Conservation (phyloP, 257 asterid genomes). For the Phtheirospermum japonicum region DNA sequence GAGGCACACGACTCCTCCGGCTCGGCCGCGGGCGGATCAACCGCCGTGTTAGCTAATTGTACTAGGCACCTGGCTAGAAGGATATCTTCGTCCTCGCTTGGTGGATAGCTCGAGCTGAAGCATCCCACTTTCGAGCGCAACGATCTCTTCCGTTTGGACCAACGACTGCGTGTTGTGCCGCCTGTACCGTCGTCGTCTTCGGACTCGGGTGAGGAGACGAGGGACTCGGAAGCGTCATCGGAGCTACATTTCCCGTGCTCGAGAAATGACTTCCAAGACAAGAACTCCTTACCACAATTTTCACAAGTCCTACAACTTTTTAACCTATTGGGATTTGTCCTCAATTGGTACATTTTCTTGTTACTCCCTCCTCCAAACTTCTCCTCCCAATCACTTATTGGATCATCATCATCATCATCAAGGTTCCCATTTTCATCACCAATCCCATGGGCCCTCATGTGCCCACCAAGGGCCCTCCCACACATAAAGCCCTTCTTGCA, state of each 20-base stretch:
- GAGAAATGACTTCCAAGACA: constrained; percentile 87
- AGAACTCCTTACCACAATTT: constrained; percentile 86
- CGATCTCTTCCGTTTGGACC: constrained; percentile 81
- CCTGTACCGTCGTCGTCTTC: constrained; percentile 45
- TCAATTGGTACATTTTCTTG: constrained; percentile 69
- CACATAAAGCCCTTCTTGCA: constrained; percentile 97
- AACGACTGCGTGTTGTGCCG: constrained; percentile 36
- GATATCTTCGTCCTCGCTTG: constrained; percentile 70
- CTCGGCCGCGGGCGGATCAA: constrained; percentile 43
- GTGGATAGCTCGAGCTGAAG: constrained; percentile 31
- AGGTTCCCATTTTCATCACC: constrained; percentile 56
- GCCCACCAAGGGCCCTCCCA: constrained; percentile 93
- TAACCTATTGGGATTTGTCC: constrained; percentile 80
- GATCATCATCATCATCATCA: constrained; percentile 72
- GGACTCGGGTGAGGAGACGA: constrained; percentile 55
- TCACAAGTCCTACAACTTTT: constrained; percentile 75
- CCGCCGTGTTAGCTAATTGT: constrained; percentile 61
- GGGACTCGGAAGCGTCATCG: constrained; percentile 68
- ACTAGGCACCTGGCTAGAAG: constrained; percentile 73
- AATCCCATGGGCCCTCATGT: constrained; percentile 94
- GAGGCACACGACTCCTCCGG: constrained; percentile 80
- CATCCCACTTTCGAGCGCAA: constrained; percentile 59
- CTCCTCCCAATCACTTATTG: constrained; percentile 71
- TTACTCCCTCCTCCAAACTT: constrained; percentile 41
- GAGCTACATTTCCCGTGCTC: constrained; percentile 91